Evolutionary conservation across 352 stramenopile genomes (phyloP).

Genomic region (Phytophthora macrochlamydospora): DNA sequence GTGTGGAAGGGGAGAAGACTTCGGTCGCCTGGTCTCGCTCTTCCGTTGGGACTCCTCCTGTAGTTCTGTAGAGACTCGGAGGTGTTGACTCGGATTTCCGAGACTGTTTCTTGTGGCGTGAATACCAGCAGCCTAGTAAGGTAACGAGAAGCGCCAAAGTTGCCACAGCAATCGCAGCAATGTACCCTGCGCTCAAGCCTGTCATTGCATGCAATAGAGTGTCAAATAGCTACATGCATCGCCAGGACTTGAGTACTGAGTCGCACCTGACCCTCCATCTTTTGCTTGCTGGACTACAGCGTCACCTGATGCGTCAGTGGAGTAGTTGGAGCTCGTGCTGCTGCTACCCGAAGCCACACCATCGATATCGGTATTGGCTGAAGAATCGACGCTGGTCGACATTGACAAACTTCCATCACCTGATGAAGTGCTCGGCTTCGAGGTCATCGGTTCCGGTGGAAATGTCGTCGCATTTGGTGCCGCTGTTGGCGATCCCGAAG

Average conservation of each 20-base stretch:
- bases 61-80: constrained; percentile 3
- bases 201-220: background rate
- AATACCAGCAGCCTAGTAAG: constrained; percentile 1
- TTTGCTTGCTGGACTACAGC: too few species aligned
- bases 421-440: too few species aligned
- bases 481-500: background rate
- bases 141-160: constrained; percentile 1
- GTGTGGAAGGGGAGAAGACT: constrained; percentile 10
- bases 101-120: constrained; percentile 10
- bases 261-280: background rate
- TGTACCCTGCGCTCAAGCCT: background rate
- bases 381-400: background rate
- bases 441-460: too few species aligned
- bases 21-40: background rate
- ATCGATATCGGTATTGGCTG: background rate
- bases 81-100: background rate
- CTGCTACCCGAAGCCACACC: background rate
- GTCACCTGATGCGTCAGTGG: background rate
- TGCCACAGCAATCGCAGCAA: constrained; percentile 1
- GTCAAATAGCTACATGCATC: background rate
- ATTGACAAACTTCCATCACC: too few species aligned
- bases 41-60: background rate
- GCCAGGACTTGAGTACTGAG: background rate
- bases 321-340: background rate
- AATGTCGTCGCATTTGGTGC: background rate